Percentiles rank a stretch among this genome's conserved stretches.
phyloP scores from a whole-genome alignment of 2,329 filamentous ascomycete species.

The Lasiodiplodia hormozganensis region DNA sequence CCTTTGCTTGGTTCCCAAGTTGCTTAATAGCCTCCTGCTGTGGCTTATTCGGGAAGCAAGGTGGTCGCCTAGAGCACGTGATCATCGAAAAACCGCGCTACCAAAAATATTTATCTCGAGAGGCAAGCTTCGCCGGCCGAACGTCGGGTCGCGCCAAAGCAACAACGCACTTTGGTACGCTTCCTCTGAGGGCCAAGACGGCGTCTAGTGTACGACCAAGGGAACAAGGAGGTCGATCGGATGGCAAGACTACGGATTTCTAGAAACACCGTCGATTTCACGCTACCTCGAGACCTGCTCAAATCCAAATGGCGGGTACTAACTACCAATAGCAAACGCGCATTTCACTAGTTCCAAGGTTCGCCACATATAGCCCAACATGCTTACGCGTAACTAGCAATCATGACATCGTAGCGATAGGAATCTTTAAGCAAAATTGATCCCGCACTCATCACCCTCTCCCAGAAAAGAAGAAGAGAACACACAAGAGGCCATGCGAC shows the following conservation, averaged over 20 bases:
- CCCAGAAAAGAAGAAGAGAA: slow-evolving; percentile 69
- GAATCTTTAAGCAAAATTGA: slow-evolving; percentile 79
- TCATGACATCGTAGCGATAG: slow-evolving; percentile 62
- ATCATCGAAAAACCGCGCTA: not conserved
- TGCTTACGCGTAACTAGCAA: not conserved
- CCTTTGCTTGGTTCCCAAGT: not conserved
- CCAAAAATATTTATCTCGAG: not conserved
- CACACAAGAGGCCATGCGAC: slow-evolving; percentile 62
- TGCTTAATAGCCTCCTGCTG: not conserved
- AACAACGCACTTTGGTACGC: slow-evolving; percentile 20
- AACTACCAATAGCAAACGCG: slow-evolving; percentile 67
- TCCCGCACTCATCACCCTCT: slow-evolving; percentile 68
- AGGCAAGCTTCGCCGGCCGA: slow-evolving; percentile 1
- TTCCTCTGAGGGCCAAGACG: not conserved
- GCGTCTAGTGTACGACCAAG: slow-evolving; percentile 53
- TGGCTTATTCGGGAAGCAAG: not conserved
- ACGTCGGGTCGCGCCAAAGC: slow-evolving; percentile 15
- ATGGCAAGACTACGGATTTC: slow-evolving; percentile 63
- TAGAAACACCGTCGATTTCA: slow-evolving; percentile 52
- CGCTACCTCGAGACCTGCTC: slow-evolving; percentile 14
- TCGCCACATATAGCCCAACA: not conserved
- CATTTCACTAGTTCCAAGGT: slow-evolving; percentile 76
- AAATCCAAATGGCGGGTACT: slow-evolving; percentile 6
- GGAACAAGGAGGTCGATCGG: slow-evolving; percentile 68
- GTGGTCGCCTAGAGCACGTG: not conserved